Evolutionary conservation across 441 rosid genomes (phyloP).

Genomic region (Populus hybrid): DNA sequence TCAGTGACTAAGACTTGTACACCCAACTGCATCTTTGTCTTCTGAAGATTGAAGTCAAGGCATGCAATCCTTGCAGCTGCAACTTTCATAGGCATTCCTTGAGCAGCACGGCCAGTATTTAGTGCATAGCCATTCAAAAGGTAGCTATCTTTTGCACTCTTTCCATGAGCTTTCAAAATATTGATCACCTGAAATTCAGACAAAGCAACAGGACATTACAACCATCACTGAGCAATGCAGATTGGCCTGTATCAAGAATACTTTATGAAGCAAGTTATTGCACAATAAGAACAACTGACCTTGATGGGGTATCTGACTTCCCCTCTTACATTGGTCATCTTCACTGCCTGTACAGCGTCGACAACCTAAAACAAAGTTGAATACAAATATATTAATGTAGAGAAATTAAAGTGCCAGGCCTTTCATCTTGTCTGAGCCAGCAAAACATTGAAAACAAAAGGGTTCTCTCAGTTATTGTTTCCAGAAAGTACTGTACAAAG

Average conservation of each 20-base stretch:
- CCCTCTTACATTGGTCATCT: constrained; percentile 86
- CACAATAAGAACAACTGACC: constrained; percentile 42
- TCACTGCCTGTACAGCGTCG: constrained; percentile 80
- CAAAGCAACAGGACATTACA: constrained; percentile 12
- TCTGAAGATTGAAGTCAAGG: constrained; percentile 96
- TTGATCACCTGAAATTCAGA: constrained; percentile 62
- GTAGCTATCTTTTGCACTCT: constrained; percentile 91
- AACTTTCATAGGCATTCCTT: constrained; percentile 93
- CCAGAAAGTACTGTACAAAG: not conserved
- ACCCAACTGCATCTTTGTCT: constrained; percentile 95
- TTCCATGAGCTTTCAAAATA: constrained; percentile 92
- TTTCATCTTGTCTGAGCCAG: not conserved
- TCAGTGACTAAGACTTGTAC: constrained; percentile 89
- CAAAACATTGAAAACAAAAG: not conserved
- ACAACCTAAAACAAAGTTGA: constrained; percentile 53
- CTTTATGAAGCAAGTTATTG: not conserved
- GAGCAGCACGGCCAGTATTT: constrained; percentile 96
- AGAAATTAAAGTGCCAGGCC: not conserved
- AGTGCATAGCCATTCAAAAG: constrained; percentile 91
- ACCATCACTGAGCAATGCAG: constrained; percentile 7
- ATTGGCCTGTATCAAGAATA: constrained; percentile 1
- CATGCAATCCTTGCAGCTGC: constrained; percentile 91
- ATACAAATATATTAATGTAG: not conserved
- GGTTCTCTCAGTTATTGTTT: not conserved
- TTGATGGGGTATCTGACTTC: constrained; percentile 94